A percentile compares a stretch with the other conserved stretches of the same genome.
Evolutionary conservation across 768 basidiomycete species (phyloP).

Genomic region (Hirschioporus abietinus): DNA sequence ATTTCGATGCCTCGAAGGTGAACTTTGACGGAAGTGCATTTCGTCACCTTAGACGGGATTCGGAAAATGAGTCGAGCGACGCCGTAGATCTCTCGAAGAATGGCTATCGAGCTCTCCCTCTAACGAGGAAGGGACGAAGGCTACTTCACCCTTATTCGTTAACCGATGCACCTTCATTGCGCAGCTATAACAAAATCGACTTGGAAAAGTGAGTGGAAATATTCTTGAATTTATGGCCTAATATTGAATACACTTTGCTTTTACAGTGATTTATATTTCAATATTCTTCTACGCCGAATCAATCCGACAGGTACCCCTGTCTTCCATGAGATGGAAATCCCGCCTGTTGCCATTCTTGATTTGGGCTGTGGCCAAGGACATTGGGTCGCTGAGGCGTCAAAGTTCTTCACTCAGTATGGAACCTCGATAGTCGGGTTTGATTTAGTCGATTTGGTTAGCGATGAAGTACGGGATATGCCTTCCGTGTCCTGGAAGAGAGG

Average conservation of each 20-base stretch:
- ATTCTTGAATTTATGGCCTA: conserved; percentile 6
- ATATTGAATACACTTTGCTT: conserved; percentile 11
- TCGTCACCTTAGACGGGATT: not conserved
- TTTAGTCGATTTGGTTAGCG: conserved; percentile 35
- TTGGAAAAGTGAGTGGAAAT: conserved; percentile 49
- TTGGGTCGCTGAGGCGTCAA: conserved; percentile 63
- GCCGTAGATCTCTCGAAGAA: not conserved
- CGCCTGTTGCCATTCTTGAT: conserved; percentile 57
- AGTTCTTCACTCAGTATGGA: conserved; percentile 45
- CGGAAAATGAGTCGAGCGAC: not conserved
- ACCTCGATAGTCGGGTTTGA: conserved; percentile 63
- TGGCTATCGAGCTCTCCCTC: conserved; percentile 1
- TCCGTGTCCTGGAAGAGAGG: conserved; percentile 52
- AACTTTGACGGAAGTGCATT: not conserved
- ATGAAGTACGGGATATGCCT: conserved; percentile 19
- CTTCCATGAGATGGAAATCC: conserved; percentile 47
- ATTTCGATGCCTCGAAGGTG: not conserved
- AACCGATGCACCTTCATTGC: conserved; percentile 56
- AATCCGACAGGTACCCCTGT: conserved; percentile 49
- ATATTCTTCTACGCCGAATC: conserved; percentile 48
- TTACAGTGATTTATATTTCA: conserved; percentile 53
- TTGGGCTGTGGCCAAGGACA: conserved; percentile 70
- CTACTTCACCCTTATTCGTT: conserved; percentile 45
- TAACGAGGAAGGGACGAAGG: not conserved
- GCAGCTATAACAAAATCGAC: conserved; percentile 51